Percentiles rank a stretch among this genome's conserved stretches.
These are phyloP conservation scores for Colletotrichum tanaceti DNA, from an alignment of 2,329 filamentous ascomycete species.

Conservation along the genomic window DNA sequence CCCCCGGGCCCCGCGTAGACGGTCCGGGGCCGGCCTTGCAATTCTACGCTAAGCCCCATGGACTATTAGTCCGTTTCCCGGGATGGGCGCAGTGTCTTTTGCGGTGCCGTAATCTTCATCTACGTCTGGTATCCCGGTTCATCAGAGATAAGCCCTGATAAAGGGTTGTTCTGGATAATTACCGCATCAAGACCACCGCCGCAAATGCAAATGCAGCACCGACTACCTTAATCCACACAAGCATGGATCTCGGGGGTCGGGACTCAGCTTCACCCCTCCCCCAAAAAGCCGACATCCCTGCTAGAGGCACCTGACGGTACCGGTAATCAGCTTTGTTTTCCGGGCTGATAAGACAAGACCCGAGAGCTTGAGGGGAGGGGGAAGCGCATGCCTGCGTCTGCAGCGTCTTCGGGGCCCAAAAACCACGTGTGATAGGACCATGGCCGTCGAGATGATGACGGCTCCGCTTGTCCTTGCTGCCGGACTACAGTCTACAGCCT, in stretches of 20 bases:
- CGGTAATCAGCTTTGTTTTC: not conserved
- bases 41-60: slow-evolving; percentile 16
- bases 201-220: too few relatives aligned
- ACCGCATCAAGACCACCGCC: not conserved
- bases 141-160: slow-evolving; percentile 30
- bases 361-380: not conserved
- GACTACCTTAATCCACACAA: not conserved
- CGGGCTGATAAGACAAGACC: slow-evolving; percentile 32
- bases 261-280: not conserved
- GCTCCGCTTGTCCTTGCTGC: not conserved
- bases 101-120: slow-evolving; percentile 15
- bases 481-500: not conserved
- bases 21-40: slow-evolving; percentile 11
- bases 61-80: slow-evolving; percentile 18
- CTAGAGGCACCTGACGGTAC: slow-evolving; percentile 20
- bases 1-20: slow-evolving; percentile 26
- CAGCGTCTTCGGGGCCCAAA: slow-evolving; percentile 5
- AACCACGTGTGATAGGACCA: slow-evolving; percentile 19
- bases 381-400: not conserved
- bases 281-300: not conserved
- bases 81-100: slow-evolving; percentile 1
- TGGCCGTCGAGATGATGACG: slow-evolving; percentile 6
- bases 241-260: not conserved
- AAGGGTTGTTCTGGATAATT: not conserved
- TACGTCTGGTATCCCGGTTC: not conserved